Percentiles rank a stretch among this genome's conserved stretches.
Evolutionary conservation across 2,329 filamentous ascomycete genomes (phyloP).

Genomic region (Aspergillus eucalypticola): DNA sequence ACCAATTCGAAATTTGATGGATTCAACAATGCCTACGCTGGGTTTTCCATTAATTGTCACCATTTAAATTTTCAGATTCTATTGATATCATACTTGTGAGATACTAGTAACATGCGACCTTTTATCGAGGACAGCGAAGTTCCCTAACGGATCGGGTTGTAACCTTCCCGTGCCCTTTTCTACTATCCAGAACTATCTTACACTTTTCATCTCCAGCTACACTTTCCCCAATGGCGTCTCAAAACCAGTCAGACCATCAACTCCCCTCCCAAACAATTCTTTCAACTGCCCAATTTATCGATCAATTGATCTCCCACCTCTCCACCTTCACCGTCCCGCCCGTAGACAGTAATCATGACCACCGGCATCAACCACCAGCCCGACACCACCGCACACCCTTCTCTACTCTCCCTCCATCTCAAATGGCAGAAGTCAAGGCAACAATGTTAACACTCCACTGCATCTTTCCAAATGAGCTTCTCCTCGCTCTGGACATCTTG

Average conservation of each 20-base stretch:
- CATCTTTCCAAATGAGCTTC: conserved; percentile 75
- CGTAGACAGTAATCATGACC: conserved; percentile 5
- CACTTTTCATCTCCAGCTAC: background rate
- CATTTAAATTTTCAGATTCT: too few relatives aligned
- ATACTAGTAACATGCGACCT: too few relatives aligned
- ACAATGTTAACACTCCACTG: conserved; percentile 80
- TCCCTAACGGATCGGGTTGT: too few relatives aligned
- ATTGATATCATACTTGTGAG: too few relatives aligned
- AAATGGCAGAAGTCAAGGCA: conserved; percentile 45
- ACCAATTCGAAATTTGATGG: too few relatives aligned
- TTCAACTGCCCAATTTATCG: conserved; percentile 23
- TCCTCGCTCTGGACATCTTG: conserved; percentile 83
- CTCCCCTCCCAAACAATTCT: background rate
- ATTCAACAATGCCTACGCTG: too few relatives aligned
- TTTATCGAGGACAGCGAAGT: too few relatives aligned
- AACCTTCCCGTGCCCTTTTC: too few relatives aligned
- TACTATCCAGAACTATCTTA: too few relatives aligned
- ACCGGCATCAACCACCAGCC: conserved; percentile 10
- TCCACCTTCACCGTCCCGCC: conserved; percentile 7
- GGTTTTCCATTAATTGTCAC: too few relatives aligned
- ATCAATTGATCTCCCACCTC: conserved; percentile 26
- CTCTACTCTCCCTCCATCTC: conserved; percentile 24
- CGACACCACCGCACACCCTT: conserved; percentile 18
- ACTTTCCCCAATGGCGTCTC: background rate
- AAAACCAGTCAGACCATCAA: background rate